Conservation (phyloP, 108 stramenopile genomes). For the Mediolabrus comicus region DNA sequence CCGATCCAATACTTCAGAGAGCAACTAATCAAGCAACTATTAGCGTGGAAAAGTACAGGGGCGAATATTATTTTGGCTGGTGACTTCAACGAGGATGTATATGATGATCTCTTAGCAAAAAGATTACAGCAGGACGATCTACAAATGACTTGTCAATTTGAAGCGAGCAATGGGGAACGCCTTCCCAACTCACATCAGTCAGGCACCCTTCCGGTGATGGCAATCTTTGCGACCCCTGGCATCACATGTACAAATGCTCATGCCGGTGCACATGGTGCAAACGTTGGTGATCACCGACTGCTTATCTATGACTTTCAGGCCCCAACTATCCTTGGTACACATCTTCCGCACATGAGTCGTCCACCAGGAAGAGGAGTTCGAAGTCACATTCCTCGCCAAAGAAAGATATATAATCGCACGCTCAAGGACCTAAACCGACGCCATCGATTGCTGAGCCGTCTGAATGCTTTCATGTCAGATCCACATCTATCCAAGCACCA, state of each 20-base stretch:
- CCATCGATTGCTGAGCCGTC: not conserved
- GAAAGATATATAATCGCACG: not conserved
- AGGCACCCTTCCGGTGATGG: not conserved
- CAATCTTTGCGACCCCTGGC: constrained; percentile 8
- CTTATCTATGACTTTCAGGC: constrained; percentile 8
- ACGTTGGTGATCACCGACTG: constrained; percentile 22
- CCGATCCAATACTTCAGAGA: not conserved
- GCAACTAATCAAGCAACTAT: not conserved
- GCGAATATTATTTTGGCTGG: not conserved
- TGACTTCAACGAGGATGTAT: constrained; percentile 4
- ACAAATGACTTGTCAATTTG: not conserved
- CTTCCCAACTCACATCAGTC: not conserved
- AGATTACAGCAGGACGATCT: not conserved
- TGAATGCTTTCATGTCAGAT: not conserved
- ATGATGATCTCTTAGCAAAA: not conserved
- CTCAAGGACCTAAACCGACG: not conserved
- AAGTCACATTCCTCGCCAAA: not conserved
- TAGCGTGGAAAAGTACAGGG: not conserved
- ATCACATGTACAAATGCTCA: not conserved
- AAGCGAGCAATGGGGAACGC: not conserved
- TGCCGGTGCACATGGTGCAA: not conserved
- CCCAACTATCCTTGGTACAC: constrained; percentile 1
- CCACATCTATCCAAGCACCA: not conserved
- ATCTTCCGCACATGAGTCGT: not conserved
- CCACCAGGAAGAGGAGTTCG: not conserved